phyloP scores from a whole-genome alignment of 169 alveolate genomes.

The Plasmodium ovale region DNA sequence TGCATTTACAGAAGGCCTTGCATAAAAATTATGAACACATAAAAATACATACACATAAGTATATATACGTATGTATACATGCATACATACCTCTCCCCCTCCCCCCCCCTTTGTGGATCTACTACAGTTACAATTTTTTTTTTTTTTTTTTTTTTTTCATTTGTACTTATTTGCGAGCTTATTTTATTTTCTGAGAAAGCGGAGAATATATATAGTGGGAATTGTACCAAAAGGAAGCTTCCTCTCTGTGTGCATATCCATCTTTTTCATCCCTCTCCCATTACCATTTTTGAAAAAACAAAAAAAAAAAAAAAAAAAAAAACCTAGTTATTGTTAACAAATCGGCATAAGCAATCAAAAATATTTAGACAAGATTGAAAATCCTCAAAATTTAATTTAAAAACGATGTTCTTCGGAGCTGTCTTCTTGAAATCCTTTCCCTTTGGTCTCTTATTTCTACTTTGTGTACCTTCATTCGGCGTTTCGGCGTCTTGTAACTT shows the following conservation, averaged over 20 bases:
- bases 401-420: slow-evolving; percentile 18
- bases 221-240: neutral
- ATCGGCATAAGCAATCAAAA: slow-evolving; percentile 57
- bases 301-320: neutral
- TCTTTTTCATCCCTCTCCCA: no score
- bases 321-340: slow-evolving; percentile 24
- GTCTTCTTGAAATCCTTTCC: slow-evolving; percentile 32
- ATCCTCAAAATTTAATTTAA: slow-evolving; percentile 67
- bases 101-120: no score
- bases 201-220: neutral
- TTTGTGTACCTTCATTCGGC: neutral
- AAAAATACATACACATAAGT: no score
- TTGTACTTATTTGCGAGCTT: no score
- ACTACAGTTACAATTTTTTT: no score
- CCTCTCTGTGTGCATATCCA: no score
- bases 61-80: no score
- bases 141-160: no score
- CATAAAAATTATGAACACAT: no score
- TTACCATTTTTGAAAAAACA: no score
- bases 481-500: slow-evolving; percentile 5
- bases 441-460: neutral
- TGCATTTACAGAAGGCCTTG: no score
- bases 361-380: slow-evolving; percentile 49
- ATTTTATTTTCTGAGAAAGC: neutral
- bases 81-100: no score